Conservation (phyloP, 2,329 filamentous ascomycete genomes). For the Penicillium palitans region DNA sequence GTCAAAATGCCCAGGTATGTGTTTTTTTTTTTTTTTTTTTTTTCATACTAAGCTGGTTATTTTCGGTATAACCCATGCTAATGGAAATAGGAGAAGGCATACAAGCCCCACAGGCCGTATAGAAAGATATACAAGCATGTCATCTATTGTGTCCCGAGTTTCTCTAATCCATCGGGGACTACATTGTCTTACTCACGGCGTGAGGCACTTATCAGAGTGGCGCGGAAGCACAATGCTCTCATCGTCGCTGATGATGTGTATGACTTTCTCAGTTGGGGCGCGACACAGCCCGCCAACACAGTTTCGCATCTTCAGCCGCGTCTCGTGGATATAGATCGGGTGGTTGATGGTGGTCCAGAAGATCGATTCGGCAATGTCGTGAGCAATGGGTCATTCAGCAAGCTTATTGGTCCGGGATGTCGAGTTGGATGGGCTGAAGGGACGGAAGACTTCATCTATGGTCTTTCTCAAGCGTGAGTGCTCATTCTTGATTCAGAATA, state of each 20-base stretch:
- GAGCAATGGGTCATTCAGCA: slow-evolving; percentile 83
- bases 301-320: slow-evolving; percentile 55
- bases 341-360: slow-evolving; percentile 57
- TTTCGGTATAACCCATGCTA: slow-evolving; percentile 53
- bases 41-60: too few species aligned
- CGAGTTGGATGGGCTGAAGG: slow-evolving; percentile 82
- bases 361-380: slow-evolving; percentile 72
- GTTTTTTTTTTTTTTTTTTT: too few species aligned
- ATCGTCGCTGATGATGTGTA: slow-evolving; percentile 86
- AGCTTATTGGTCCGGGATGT: slow-evolving; percentile 75
- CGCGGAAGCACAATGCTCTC: slow-evolving; percentile 72
- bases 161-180: slow-evolving; percentile 24
- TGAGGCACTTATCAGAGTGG: slow-evolving; percentile 66
- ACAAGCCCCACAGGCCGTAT: slow-evolving; percentile 11
- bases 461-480: slow-evolving; percentile 56
- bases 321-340: slow-evolving; percentile 71
- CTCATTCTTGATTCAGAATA: slow-evolving; percentile 15
- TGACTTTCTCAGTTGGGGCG: slow-evolving; percentile 75
- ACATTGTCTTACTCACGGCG: slow-evolving; percentile 48
- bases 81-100: not conserved
- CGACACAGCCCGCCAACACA: not conserved
- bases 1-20: not conserved
- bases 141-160: slow-evolving; percentile 24
- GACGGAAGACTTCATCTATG: slow-evolving; percentile 57
- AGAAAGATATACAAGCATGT: slow-evolving; percentile 23